Evolutionary conservation across 2,329 filamentous ascomycete genomes (phyloP).

Genomic region (Passalora sequoiae): DNA sequence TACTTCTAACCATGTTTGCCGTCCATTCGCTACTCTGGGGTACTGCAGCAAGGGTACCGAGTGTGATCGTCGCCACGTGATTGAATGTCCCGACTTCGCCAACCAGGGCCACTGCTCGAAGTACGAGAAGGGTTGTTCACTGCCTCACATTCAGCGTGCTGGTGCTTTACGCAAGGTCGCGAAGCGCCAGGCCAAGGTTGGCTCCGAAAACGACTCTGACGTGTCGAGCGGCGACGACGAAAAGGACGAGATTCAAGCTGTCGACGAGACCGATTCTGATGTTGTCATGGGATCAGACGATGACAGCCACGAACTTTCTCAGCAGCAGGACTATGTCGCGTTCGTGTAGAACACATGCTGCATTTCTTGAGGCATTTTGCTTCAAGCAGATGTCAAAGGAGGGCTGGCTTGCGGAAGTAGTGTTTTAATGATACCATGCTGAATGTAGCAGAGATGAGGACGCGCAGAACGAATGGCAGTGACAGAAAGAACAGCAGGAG

Average conservation of each 20-base stretch:
- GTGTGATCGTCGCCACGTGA: slow-evolving; percentile 76
- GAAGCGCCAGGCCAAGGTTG: slow-evolving; percentile 39
- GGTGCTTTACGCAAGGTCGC: slow-evolving; percentile 65
- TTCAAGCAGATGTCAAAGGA: background rate
- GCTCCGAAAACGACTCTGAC: slow-evolving; percentile 45
- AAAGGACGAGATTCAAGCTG: slow-evolving; percentile 43
- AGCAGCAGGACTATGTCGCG: slow-evolving; percentile 51
- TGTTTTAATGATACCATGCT: too few relatives aligned
- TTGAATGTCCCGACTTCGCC: slow-evolving; percentile 89
- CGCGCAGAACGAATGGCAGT: background rate
- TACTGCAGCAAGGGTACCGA: slow-evolving; percentile 78
- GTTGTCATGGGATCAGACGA: slow-evolving; percentile 32
- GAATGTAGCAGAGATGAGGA: too few relatives aligned
- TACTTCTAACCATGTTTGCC: slow-evolving; percentile 68
- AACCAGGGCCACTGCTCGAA: slow-evolving; percentile 79
- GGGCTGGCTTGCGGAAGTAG: background rate
- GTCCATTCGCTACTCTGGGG: slow-evolving; percentile 75
- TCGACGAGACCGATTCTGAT: slow-evolving; percentile 59
- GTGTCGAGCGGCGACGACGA: slow-evolving; percentile 69
- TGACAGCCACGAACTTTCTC: slow-evolving; percentile 44
- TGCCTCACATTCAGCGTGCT: slow-evolving; percentile 82
- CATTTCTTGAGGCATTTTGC: background rate
- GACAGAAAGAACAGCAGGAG: background rate
- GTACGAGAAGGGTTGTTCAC: slow-evolving; percentile 59
- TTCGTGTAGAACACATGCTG: slow-evolving; percentile 29